Evolutionary conservation across 2,329 filamentous ascomycete species (phyloP), one percentile per base, ranked within the genome.

Genomic region (Acrodontium crateriforme): DNA sequence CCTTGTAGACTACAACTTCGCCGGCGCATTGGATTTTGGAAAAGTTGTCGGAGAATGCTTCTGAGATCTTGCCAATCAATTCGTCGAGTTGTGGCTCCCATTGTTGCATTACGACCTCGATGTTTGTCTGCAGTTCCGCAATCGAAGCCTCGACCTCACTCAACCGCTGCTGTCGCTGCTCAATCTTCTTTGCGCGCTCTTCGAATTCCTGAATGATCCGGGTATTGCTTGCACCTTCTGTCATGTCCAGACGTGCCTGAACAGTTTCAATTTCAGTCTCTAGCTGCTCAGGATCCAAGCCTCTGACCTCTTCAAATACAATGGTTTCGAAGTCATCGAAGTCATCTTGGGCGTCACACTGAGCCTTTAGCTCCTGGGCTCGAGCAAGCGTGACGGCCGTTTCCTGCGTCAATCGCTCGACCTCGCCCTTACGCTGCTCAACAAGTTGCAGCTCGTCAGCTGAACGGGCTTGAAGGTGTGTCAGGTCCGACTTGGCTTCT

Each of bases 1-100:
- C 80, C 53, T 95, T 95, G 62, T 85, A 69, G 3, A 98, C 65
- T 35, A 68, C 68, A 3, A 98, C 84, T 54, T 95, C 81, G 18
- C 89, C 89, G 4, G 85, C 85, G 53, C 89, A 95, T 40, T 77
- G 83, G 49, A 98, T 95, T 51, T 87, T 78, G 46, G 82, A 73
- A 52, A 98, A 95, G 46, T 93, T 95, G 52, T 87, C 78, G 5
- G 78, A 74, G 54, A 98, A 98, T 0, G 85, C 85, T 26, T 82
- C 73, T 49, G 82, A 93, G 56, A 98, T 94, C 47, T 75, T 74
- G 12, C 61, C 60, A 21, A 94, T 68, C 3, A 98, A 66, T 13
- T 62, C 64, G 41, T 95, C 85, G 2, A 98, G 65, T 42, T 69
- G 60, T 1, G 84, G 84, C 54, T 95, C 89, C 81, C 84, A 98